Evolutionary conservation across 2,329 filamentous ascomycete species (phyloP), one percentile per base, ranked within the genome.

Genomic region (Colletotrichum sp.): DNA sequence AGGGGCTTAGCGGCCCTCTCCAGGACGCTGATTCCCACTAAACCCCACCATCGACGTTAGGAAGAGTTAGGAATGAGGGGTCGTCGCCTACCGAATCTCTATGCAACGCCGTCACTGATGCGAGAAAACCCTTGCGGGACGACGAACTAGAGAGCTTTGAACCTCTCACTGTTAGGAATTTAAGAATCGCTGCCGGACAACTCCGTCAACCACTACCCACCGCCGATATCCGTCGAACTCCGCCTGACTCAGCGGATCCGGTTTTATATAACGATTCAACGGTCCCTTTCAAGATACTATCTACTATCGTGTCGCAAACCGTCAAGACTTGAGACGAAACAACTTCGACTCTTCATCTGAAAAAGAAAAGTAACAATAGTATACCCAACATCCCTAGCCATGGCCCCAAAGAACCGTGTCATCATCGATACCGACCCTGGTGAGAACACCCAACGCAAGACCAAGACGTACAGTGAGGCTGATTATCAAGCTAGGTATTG

Each of bases 351-450:
- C 14, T 48, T 55, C 36, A 67, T 26, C 24, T 24, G 21, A 34
- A n/a, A 28, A 39, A 28, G 21, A 10, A 12, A 61, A 14, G 18
- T 13, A 32, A 9, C 28, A 18, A 14, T n/a, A 48, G 43, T 21
- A 52, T 52, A 52, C 26, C 24, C 13, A 28, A 12, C 24, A 48
- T 21, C n/a, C 43, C 18, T 24, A 64, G 80, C 63, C 72, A 95
- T 95, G 93, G 89, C 91, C 71, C 90, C 93, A 32, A 92, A 92
- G 80, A 92, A 91, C 81, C 93, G 94, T 81, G 93, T 99, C 79
- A 98, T 99, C 81, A 97, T 99, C 81, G 97, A 99, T 83, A 99
- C 96, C 4, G 97, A 99, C 83, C 96, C 96, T 79, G 87, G 96
- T 95, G 88, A 79, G 83, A 78, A 52, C 6, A 4, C 39, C 32